phyloP scores from a whole-genome alignment of 768 basidiomycete species.

The Termitomyces sp. region DNA sequence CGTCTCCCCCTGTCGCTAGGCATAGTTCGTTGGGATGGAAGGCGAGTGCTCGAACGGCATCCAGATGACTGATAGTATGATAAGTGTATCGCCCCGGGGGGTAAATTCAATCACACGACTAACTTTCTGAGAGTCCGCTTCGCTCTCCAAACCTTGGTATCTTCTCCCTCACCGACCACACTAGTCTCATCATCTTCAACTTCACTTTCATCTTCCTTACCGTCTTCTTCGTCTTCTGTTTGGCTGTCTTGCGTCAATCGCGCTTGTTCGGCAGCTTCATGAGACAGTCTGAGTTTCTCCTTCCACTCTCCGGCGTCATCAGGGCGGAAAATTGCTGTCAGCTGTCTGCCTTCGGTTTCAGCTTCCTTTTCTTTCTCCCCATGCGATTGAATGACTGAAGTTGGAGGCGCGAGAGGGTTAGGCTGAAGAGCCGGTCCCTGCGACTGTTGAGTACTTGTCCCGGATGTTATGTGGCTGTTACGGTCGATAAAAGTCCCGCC shows the following conservation, averaged over 20 bases:
- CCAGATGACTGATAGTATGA: slow-evolving; percentile 66
- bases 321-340: slow-evolving; percentile 84
- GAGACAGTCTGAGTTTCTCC: slow-evolving; percentile 65
- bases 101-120: slow-evolving; percentile 30
- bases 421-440: slow-evolving; percentile 22
- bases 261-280: slow-evolving; percentile 54
- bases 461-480: slow-evolving; percentile 35
- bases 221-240: slow-evolving; percentile 19
- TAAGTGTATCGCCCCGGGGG: slow-evolving; percentile 13
- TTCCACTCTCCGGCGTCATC: slow-evolving; percentile 86
- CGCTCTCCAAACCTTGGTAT: slow-evolving; percentile 76
- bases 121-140: slow-evolving; percentile 87
- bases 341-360: slow-evolving; percentile 45
- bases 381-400: slow-evolving; percentile 23
- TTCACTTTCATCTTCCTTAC: slow-evolving; percentile 54
- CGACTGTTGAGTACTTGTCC: slow-evolving; percentile 32
- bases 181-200: slow-evolving; percentile 67
- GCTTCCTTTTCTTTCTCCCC: slow-evolving; percentile 40
- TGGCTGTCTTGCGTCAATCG: slow-evolving; percentile 35
- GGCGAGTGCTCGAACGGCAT: slow-evolving; percentile 84
- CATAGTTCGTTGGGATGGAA: slow-evolving; percentile 86
- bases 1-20: slow-evolving; percentile 92
- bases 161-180: slow-evolving; percentile 64
- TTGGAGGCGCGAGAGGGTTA: slow-evolving; percentile 26
- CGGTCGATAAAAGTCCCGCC: slow-evolving; percentile 49